phyloP scores from a whole-genome alignment of 257 asterid species.

The Osmanthus fragrans region DNA sequence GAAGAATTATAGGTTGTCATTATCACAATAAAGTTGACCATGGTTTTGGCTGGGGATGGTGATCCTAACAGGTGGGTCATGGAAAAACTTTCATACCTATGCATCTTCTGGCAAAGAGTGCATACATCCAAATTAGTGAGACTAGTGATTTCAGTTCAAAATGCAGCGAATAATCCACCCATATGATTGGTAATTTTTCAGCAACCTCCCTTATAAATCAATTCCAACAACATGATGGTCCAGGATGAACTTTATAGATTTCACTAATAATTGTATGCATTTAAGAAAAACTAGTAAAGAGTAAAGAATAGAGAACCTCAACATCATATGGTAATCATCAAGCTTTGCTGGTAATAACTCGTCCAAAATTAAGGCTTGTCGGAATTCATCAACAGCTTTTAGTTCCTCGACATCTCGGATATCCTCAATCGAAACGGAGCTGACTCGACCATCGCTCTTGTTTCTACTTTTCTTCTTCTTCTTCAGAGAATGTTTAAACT shows the following conservation, averaged over 20 bases:
- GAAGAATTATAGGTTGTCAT: neutral
- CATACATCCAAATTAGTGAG: neutral
- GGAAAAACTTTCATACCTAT: neutral
- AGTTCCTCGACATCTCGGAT: conserved; percentile 78
- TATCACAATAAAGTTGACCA: neutral
- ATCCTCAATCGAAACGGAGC: conserved; percentile 87
- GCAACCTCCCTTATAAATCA: neutral
- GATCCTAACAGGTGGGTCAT: neutral
- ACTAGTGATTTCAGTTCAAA: neutral
- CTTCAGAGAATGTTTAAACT: conserved; percentile 84
- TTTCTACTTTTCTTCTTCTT: conserved; percentile 76
- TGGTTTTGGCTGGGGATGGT: neutral
- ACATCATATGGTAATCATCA: conserved; percentile 83
- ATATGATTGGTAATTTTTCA: neutral
- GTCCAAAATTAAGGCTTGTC: conserved; percentile 70
- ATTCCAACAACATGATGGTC: neutral
- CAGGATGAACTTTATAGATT: conserved; percentile 11
- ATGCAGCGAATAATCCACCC: neutral
- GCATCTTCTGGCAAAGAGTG: neutral
- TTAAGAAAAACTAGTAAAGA: conserved; percentile 9
- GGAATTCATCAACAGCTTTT: conserved; percentile 74
- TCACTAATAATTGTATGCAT: neutral
- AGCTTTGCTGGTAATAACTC: conserved; percentile 69
- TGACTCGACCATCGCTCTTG: conserved; percentile 73
- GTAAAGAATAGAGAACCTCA: conserved; percentile 50